Base-by-base conservation (phyloP, 306 rosid genomes). In the Mucuna pruriens region DNA sequence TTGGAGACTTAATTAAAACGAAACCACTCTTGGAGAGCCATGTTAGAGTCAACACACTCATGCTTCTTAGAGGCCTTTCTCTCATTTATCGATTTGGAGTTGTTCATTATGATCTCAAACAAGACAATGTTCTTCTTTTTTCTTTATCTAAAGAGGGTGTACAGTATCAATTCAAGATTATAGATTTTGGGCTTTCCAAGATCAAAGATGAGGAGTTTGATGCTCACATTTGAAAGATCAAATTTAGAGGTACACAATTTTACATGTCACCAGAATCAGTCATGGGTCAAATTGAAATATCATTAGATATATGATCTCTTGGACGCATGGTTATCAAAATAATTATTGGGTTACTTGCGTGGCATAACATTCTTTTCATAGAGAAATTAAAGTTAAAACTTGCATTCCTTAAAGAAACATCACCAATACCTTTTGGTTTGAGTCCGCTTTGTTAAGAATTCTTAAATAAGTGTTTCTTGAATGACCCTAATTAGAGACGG, bases 261-360 rank as follows among this genome's bases (percentile, higher is more conserved):
- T 60, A 60, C 39, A 60, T 60, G 66, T 60, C 66, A 13, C 66
- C 66, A 26, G 66, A 60, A 26, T 60, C 66, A 0, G 66, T 60
- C 0, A 60, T 25, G 66, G 66, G 38, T 0, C 66, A 11, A 2
- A 60, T 60, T 12, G 66, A 60, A 11, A 26, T 19, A 4, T 19
- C 66, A 5, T 26, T 60, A 19, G 66, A 60, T 60, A 26, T 60
- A 60, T 60, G 66, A 19, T 60, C 39, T 60, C 38, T 26, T 12
- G 66, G 66, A 0, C 26, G 66, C 19, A 5, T 13, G 2, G 38
- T 60, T 0, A 60, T 60, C 1, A 19, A 60, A 4, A 60, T 26
- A 19, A 11, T 60, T 4, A 60, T 20, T 4, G 66, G 39, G 0
- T 60, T 60, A 4, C 9, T 9, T 12, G 39, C 38, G 9, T 60